phyloP scores from a whole-genome alignment of 2,329 filamentous ascomycete genomes.

The Allantophomopsis cytisporea region DNA sequence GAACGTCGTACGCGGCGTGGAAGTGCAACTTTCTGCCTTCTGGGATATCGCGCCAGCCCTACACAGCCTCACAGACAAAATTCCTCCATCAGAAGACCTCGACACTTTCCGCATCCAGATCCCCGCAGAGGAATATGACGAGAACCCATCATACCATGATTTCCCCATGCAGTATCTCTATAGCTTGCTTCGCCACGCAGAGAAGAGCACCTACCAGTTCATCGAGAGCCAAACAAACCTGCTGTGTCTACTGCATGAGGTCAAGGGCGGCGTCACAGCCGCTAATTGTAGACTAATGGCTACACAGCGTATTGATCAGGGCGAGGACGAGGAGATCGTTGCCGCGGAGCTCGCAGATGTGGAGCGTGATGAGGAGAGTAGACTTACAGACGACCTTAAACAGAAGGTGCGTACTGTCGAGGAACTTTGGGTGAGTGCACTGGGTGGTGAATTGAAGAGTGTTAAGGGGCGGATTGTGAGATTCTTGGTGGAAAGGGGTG shows the following conservation, averaged over 20 bases:
- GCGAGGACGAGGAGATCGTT: conserved; percentile 24
- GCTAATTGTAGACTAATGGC: conserved; percentile 56
- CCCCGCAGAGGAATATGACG: conserved; percentile 63
- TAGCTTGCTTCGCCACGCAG: conserved; percentile 69
- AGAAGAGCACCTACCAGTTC: conserved; percentile 91
- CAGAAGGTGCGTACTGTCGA: conserved; percentile 87
- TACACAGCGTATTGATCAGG: conserved; percentile 34
- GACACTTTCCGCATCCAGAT: conserved; percentile 59
- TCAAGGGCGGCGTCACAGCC: conserved; percentile 64
- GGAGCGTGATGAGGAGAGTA: conserved; percentile 50
- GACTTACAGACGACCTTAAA: conserved; percentile 75
- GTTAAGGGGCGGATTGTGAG: conserved; percentile 63
- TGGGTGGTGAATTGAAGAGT: conserved; percentile 63
- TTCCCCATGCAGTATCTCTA: conserved; percentile 88
- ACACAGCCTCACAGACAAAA: conserved; percentile 62
- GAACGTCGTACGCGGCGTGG: conserved; percentile 77
- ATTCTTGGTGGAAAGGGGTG: conserved; percentile 65
- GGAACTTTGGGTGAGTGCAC: conserved; percentile 76
- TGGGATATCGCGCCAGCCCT: conserved; percentile 94
- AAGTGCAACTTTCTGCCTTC: conserved; percentile 84
- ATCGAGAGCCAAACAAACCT: conserved; percentile 91
- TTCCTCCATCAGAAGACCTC: conserved; percentile 38
- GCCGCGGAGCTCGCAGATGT: conserved; percentile 35
- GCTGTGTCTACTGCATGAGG: conserved; percentile 80
- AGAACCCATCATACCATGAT: conserved; percentile 69